A percentile compares a stretch with the other conserved stretches of the same genome.
These are phyloP conservation scores for Penicillium robsamsonii DNA, from an alignment of 495 filamentous ascomycete genomes.

Conservation along the genomic window DNA sequence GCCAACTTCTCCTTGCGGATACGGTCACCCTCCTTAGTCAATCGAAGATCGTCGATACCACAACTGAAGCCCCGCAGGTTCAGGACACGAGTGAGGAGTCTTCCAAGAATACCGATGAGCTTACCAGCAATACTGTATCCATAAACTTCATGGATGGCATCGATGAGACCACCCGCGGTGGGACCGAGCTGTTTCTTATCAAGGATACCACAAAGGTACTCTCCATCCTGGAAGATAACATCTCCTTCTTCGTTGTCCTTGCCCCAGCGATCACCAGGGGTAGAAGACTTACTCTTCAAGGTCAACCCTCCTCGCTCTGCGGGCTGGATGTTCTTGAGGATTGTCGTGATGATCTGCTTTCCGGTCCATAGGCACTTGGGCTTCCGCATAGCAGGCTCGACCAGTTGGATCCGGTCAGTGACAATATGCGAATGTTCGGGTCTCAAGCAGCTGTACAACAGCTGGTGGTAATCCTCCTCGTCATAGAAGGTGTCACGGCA, in stretches of 20 bases:
- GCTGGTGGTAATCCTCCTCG: constrained; percentile 83
- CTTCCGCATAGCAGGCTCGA: constrained; percentile 78
- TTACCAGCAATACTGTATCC: constrained; percentile 82
- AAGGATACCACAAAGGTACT: constrained; percentile 85
- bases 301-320: constrained; percentile 71
- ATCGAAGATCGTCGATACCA: constrained; percentile 91
- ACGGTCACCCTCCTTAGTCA: constrained; percentile 78
- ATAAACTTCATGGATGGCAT: constrained; percentile 90
- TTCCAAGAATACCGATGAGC: constrained; percentile 81
- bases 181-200: constrained; percentile 96
- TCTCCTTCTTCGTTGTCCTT: constrained; percentile 66
- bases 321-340: constrained; percentile 88
- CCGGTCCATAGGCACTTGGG: constrained; percentile 90
- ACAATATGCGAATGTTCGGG: constrained; percentile 85
- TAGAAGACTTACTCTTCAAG: constrained; percentile 73
- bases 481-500: constrained; percentile 92
- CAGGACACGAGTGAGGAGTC: constrained; percentile 83
- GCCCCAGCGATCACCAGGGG: constrained; percentile 74
- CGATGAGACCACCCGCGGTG: constrained; percentile 79
- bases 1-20: constrained; percentile 66
- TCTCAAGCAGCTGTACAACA: constrained; percentile 83
- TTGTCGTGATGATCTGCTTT: constrained; percentile 92
- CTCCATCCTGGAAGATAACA: constrained; percentile 84
- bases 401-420: constrained; percentile 66
- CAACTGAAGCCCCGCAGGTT: constrained; percentile 95